These are phyloP conservation scores for Krasilnikovozyma curviuscula DNA, from an alignment of 768 basidiomycete species.

Conservation along the genomic window DNA sequence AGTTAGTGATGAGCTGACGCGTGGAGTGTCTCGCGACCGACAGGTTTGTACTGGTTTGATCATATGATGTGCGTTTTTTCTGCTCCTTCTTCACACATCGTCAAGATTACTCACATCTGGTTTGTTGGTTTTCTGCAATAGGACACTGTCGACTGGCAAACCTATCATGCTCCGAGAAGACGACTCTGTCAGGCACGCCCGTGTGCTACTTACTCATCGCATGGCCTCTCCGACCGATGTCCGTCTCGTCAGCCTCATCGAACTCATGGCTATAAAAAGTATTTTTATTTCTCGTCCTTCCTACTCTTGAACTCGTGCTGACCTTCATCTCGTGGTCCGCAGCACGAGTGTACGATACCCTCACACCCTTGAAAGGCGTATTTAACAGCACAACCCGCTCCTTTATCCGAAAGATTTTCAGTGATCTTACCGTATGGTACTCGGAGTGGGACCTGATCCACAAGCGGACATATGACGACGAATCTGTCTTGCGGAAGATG, in stretches of 20 bases:
- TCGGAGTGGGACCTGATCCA: constrained; percentile 70
- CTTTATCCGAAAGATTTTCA: constrained; percentile 68
- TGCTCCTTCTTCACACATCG: neutral
- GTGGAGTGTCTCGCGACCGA: constrained; percentile 62
- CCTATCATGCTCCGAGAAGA: constrained; percentile 81
- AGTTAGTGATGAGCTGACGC: too few species aligned
- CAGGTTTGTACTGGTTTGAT: constrained; percentile 84
- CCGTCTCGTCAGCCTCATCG: constrained; percentile 65
- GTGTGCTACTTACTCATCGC: constrained; percentile 57
- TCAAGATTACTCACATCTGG: constrained; percentile 1
- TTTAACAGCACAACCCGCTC: constrained; percentile 67
- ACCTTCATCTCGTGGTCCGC: neutral
- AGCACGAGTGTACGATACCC: constrained; percentile 87
- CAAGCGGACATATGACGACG: constrained; percentile 63
- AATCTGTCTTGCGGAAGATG: constrained; percentile 66
- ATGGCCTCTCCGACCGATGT: constrained; percentile 83
- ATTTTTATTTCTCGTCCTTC: constrained; percentile 16
- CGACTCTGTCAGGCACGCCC: constrained; percentile 63
- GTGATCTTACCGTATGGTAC: constrained; percentile 82
- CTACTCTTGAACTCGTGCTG: neutral
- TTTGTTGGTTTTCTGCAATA: constrained; percentile 31
- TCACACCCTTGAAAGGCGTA: constrained; percentile 66
- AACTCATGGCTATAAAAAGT: constrained; percentile 84
- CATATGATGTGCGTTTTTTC: constrained; percentile 42
- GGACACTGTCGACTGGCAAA: constrained; percentile 78